Conservation (phyloP, 2,329 filamentous ascomycete genomes). For the Allantophomopsis cytisporea region DNA sequence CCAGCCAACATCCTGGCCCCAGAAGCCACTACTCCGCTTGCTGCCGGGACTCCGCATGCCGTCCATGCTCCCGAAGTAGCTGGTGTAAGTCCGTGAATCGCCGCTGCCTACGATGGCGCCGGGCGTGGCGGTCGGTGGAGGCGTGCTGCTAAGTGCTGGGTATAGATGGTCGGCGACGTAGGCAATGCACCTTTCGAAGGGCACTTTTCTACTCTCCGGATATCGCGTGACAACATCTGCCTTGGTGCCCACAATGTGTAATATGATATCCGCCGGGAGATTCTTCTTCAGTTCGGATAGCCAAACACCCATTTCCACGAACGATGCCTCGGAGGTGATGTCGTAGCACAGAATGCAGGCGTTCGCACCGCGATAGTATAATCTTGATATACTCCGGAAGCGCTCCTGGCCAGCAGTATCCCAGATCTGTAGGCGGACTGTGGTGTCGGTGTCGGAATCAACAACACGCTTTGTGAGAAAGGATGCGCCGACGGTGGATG, state of each 20-base stretch:
- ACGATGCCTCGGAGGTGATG: constrained; percentile 76
- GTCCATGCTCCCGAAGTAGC: constrained; percentile 4
- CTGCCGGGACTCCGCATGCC: constrained; percentile 47
- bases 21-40: constrained; percentile 63
- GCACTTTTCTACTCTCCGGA: constrained; percentile 65
- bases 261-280: constrained; percentile 62
- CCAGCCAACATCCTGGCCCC: constrained; percentile 90
- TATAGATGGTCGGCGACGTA: constrained; percentile 89
- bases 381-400: constrained; percentile 83
- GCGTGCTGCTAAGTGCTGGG: constrained; percentile 52
- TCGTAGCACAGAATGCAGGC: constrained; percentile 91
- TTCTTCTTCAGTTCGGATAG: constrained; percentile 73
- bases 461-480: constrained; percentile 70
- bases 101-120: constrained; percentile 4
- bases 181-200: constrained; percentile 89
- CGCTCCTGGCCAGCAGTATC: constrained; percentile 93
- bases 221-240: constrained; percentile 82
- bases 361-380: constrained; percentile 94
- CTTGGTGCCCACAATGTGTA: constrained; percentile 93
- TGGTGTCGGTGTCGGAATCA: constrained; percentile 73
- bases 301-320: constrained; percentile 88
- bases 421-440: constrained; percentile 91
- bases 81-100: constrained; percentile 1
- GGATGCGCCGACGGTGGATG: constrained; percentile 64
- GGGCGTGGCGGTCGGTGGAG: constrained; percentile 46